Conservation (phyloP, 1,284 basidiomycete genomes). For the Ustilago nuda region DNA sequence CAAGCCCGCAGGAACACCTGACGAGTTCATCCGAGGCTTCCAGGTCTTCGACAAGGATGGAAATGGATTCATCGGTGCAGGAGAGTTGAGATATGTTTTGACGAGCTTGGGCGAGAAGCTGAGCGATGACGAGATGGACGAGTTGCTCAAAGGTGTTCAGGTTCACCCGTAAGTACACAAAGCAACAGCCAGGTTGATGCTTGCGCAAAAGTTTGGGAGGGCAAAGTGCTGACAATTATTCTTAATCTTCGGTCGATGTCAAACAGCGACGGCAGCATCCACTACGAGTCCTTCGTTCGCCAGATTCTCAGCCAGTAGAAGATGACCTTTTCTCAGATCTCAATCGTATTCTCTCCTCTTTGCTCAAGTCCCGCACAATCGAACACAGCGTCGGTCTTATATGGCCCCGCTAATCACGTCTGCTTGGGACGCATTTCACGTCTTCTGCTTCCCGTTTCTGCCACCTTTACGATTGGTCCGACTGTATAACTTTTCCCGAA, state of each 20-base stretch:
- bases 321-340: not conserved
- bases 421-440: not conserved
- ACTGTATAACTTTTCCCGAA: constrained; percentile 8
- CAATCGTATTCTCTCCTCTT: not conserved
- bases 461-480: constrained; percentile 6
- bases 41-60: constrained; percentile 99
- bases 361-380: constrained; percentile 1
- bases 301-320: constrained; percentile 77
- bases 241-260: not conserved
- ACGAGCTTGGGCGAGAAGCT: constrained; percentile 98
- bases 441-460: not conserved
- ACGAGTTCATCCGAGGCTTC: constrained; percentile 99
- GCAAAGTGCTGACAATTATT: not conserved
- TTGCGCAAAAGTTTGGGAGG: not conserved
- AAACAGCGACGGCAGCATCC: constrained; percentile 92
- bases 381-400: not conserved
- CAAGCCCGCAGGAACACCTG: constrained; percentile 79
- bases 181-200: too few relatives aligned
- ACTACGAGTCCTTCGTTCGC: constrained; percentile 95
- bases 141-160: constrained; percentile 93
- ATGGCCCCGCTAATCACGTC: not conserved
- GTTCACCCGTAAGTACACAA: constrained; percentile 79
- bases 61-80: constrained; percentile 94
- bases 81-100: constrained; percentile 89
- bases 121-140: constrained; percentile 96